phyloP scores from a whole-genome alignment of 257 asterid genomes.

The Primulina eburnea region DNA sequence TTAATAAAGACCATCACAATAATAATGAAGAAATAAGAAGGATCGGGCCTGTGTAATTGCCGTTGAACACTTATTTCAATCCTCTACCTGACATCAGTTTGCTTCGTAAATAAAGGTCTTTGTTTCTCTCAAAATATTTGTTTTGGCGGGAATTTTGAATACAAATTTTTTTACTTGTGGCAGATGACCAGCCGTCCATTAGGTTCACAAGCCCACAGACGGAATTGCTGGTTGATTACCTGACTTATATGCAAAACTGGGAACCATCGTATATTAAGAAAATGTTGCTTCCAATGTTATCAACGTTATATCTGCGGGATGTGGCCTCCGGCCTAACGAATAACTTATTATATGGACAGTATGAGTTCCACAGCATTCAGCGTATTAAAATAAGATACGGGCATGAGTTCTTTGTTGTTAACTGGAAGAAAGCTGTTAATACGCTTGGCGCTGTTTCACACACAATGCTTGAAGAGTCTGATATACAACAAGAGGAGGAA shows the following conservation, averaged over 20 bases:
- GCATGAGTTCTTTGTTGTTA: conserved; percentile 62
- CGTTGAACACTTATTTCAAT: too few species aligned
- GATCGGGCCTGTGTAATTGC: background rate
- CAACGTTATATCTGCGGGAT: conserved; percentile 67
- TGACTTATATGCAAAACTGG: conserved; percentile 74
- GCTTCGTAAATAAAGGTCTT: background rate
- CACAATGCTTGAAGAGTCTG: conserved; percentile 41
- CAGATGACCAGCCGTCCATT: conserved; percentile 58
- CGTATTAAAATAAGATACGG: conserved; percentile 71
- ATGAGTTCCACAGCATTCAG: conserved; percentile 71
- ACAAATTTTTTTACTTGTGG: conserved; percentile 13
- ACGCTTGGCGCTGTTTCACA: conserved; percentile 27
- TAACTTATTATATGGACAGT: conserved; percentile 57
- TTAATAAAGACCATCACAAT: background rate
- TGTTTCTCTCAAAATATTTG: too few species aligned
- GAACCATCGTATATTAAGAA: conserved; percentile 85
- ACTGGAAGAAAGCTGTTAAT: conserved; percentile 62
- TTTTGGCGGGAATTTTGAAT: background rate
- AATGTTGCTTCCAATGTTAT: conserved; percentile 72
- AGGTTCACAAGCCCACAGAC: conserved; percentile 62
- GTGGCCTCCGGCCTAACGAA: conserved; percentile 48
- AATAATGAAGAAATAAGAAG: background rate
- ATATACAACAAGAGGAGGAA: conserved; percentile 27
- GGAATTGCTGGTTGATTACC: conserved; percentile 68
- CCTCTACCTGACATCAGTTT: background rate